These are phyloP conservation scores for Alternaria panax DNA, from an alignment of 2,329 filamentous ascomycete species.

Conservation along the genomic window DNA sequence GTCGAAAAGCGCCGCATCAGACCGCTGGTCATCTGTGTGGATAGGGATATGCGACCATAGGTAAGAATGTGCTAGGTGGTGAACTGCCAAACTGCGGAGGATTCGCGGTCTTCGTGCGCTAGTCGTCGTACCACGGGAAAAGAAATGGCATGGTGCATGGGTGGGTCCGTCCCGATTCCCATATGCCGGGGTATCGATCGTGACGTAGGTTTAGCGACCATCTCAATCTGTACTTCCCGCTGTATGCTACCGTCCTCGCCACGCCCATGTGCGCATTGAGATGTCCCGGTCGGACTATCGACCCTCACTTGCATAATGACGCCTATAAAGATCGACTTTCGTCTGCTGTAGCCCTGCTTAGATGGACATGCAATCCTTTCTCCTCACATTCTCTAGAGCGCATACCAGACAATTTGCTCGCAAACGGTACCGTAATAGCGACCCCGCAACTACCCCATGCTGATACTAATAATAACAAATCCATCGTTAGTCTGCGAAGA, in stretches of 20 bases:
- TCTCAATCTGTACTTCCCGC: conserved; percentile 1
- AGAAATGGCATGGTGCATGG: conserved; percentile 6
- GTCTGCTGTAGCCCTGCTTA: background rate
- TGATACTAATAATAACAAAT: background rate
- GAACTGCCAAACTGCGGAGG: conserved; percentile 7
- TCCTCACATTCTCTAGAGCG: background rate
- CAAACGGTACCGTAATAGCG: background rate
- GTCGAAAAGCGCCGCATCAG: conserved; percentile 57
- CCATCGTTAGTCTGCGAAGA: background rate
- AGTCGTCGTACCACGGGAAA: conserved; percentile 10
- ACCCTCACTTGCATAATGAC: conserved; percentile 14
- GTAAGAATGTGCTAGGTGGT: conserved; percentile 12
- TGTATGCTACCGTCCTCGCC: conserved; percentile 10
- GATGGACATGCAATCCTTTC: background rate
- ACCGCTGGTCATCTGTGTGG: conserved; percentile 52
- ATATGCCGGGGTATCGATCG: conserved; percentile 17
- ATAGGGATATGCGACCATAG: conserved; percentile 42
- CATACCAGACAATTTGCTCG: background rate
- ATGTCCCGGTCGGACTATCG: conserved; percentile 18
- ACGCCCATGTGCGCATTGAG: conserved; percentile 13
- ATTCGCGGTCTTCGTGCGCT: conserved; percentile 13
- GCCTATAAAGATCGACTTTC: conserved; percentile 12
- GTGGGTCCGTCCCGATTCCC: conserved; percentile 10
- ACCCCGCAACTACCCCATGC: conserved; percentile 6
- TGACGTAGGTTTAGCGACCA: conserved; percentile 30